Conservation (phyloP, 768 basidiomycete species). For the Daedaleopsis sinensis region DNA sequence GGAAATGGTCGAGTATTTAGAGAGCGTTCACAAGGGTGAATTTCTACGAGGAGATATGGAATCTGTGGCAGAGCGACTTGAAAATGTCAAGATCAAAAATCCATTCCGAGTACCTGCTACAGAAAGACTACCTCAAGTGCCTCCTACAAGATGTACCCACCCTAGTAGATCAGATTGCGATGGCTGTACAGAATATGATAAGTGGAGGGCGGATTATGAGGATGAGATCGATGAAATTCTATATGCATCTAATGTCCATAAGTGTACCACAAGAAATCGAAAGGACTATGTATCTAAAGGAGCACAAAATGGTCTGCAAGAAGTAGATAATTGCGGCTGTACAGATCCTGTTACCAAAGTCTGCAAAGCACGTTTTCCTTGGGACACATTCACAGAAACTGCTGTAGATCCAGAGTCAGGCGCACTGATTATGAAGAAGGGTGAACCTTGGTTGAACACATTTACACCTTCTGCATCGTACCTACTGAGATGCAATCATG, state of each 20-base stretch:
- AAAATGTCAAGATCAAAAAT: not conserved
- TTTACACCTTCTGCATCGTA: not conserved
- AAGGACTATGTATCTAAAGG: not conserved
- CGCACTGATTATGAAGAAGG: slow-evolving; percentile 2
- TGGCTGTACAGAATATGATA: not conserved
- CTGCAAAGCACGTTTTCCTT: slow-evolving; percentile 1
- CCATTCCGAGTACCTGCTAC: not conserved
- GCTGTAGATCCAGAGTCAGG: slow-evolving; percentile 1
- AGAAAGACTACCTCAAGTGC: not conserved
- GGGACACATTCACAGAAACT: not conserved
- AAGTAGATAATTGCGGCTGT: not conserved
- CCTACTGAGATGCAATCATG: not conserved
- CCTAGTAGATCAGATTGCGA: not conserved
- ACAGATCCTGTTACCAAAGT: not conserved
- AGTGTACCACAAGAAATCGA: not conserved
- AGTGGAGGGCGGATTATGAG: not conserved
- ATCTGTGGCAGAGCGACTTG: too few species aligned
- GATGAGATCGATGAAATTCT: not conserved
- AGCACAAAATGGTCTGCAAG: not conserved
- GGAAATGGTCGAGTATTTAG: too few species aligned
- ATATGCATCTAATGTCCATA: not conserved
- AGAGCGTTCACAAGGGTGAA: too few species aligned
- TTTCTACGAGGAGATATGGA: too few species aligned
- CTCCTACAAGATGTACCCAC: not conserved
- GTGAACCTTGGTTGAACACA: slow-evolving; percentile 1